These are phyloP conservation scores for cucumber (Cucumis sativus) DNA, from an alignment of 306 rosid genomes.

Conservation along the genomic window Cucumber_9930_V3 NC_026659.2:5471001-5471500, in stretches of 20 bases:
- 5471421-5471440: not conserved
- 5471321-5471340: slow-evolving; percentile 32
- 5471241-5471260: slow-evolving; percentile 28
- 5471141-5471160: not conserved
- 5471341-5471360: slow-evolving; percentile 28
- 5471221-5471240: slow-evolving; percentile 36
- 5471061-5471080: not conserved
- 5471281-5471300: slow-evolving; percentile 60
- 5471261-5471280: slow-evolving; percentile 47
- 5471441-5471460: not conserved
- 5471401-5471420: not conserved
- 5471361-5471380: slow-evolving; percentile 22
- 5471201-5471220: slow-evolving; percentile 49
- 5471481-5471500: not conserved
- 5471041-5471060: not conserved
- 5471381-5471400: not conserved
- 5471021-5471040: not conserved
- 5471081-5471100: not conserved
- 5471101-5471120: not conserved
- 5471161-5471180: not conserved
- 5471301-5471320: slow-evolving; percentile 38
- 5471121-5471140: not conserved
- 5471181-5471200: slow-evolving; percentile 66
- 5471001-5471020: not conserved
- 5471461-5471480: not conserved